Evolutionary conservation across 768 basidiomycete species (phyloP).

Genomic region (Phaeolepiota aurea): DNA sequence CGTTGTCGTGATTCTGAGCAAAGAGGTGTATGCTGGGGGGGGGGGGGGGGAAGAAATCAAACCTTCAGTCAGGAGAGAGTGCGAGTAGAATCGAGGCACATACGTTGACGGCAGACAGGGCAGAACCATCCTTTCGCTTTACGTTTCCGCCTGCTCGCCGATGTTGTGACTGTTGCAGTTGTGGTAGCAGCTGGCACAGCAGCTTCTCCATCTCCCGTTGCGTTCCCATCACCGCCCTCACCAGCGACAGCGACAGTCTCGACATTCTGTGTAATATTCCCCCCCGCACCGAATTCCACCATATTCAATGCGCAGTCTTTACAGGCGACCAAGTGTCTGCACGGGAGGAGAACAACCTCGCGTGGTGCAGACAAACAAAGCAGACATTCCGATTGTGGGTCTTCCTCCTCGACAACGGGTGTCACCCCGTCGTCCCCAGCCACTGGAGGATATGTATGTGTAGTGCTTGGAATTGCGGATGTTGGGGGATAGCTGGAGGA

Average conservation of each 20-base stretch:
- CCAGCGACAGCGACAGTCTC: conserved; percentile 25
- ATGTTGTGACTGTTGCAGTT: conserved; percentile 11
- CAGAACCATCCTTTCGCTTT: conserved; percentile 98
- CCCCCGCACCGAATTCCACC: conserved; percentile 95
- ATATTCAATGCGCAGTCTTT: conserved; percentile 94
- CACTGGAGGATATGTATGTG: conserved; percentile 29
- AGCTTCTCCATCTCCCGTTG: conserved; percentile 11
- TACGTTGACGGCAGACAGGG: conserved; percentile 92
- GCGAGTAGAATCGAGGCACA: conserved; percentile 20
- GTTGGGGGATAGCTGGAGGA: conserved; percentile 12
- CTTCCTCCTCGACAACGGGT: conserved; percentile 40
- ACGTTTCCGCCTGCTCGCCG: conserved; percentile 63
- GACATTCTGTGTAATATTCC: conserved; percentile 61
- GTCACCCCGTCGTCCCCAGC: conserved; percentile 32
- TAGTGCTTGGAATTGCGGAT: conserved; percentile 22
- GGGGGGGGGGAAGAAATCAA: no score
- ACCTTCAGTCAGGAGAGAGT: no score
- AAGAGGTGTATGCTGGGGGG: conserved; percentile 72
- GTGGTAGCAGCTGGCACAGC: conserved; percentile 15
- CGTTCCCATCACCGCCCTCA: conserved; percentile 11
- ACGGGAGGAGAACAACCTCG: conserved; percentile 90
- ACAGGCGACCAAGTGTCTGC: conserved; percentile 91
- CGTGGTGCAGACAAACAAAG: conserved; percentile 83
- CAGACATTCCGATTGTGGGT: conserved; percentile 83
- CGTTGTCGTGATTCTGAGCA: conserved; percentile 67